A percentile compares a stretch with the other conserved stretches of the same genome.
Conservation (phyloP, 2,329 filamentous ascomycete genomes). For the Alternaria tenuissima region DNA sequence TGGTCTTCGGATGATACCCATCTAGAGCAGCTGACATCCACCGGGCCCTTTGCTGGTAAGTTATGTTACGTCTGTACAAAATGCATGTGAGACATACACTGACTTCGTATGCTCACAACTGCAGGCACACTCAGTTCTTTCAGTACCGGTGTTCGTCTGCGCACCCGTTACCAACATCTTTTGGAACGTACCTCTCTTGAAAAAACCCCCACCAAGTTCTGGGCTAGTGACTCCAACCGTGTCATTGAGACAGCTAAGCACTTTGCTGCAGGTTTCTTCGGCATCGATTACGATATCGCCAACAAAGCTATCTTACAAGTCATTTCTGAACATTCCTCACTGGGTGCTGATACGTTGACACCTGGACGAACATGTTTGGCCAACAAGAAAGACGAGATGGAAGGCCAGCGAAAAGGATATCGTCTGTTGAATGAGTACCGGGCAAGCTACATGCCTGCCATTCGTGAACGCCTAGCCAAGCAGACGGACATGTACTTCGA, state of each 20-base stretch:
- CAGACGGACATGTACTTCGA: conserved; percentile 56
- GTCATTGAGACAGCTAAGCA: conserved; percentile 65
- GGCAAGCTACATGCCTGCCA: conserved; percentile 57
- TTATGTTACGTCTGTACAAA: too few relatives aligned
- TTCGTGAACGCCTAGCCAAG: conserved; percentile 55
- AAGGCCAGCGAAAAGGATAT: conserved; percentile 62
- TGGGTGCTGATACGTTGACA: conserved; percentile 64
- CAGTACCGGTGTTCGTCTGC: conserved; percentile 62
- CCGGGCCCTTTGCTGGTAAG: conserved; percentile 63
- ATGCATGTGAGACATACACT: too few relatives aligned
- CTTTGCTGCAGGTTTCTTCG: conserved; percentile 65
- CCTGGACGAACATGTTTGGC: conserved; percentile 59
- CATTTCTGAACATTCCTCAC: conserved; percentile 61
- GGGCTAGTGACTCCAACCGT: conserved; percentile 63
- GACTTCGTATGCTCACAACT: too few relatives aligned
- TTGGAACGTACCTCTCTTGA: conserved; percentile 36
- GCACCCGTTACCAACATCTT: conserved; percentile 62
- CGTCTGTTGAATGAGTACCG: conserved; percentile 59
- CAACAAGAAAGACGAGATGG: conserved; percentile 48
- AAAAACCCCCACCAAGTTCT: conserved; percentile 48
- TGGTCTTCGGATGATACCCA: conserved; percentile 52
- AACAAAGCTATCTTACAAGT: conserved; percentile 54
- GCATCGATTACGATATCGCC: conserved; percentile 56
- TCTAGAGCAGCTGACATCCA: conserved; percentile 64
- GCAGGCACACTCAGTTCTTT: conserved; percentile 58